Evolutionary conservation across 352 stramenopile genomes (phyloP), one percentile per base, ranked within the genome.

Genomic region (Phytophthora melonis): DNA sequence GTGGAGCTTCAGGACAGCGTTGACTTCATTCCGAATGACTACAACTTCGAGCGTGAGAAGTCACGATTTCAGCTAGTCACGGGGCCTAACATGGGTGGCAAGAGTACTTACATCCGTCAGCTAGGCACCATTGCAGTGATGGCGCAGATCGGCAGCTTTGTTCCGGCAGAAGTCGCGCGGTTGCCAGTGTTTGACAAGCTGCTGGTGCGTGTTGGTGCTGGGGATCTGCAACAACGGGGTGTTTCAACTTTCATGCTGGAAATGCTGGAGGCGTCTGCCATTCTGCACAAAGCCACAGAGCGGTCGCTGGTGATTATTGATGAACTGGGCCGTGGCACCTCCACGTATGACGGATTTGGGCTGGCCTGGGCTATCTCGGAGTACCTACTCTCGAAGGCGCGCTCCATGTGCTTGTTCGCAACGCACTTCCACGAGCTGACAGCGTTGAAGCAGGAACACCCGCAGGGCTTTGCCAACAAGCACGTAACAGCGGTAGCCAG

Each of bases 191-290:
- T 99, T 43, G 97, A 99, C 85, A 94, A 98, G 64, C 83, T 99
- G 23, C 82, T 99, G 6, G 97, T 98, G 34, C 93, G 98, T 16
- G 96, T 99, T 5, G 98, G 98, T 27, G 98, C 98, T 2, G 97
- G 97, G 3, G 98, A 99, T 77, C 82, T 95, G 13, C 97, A 99
- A 81, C 94, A 99, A 71, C 87, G 94, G 16, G 98, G 98, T 41
- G 97, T 99, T 52, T 99, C 96, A 10, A 99, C 98, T 16, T 99
- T 99, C 78, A 99, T 99, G 98, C 96, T 98, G 57, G 98, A 99
- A 84, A 99, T 99, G 98, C 81, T 99, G 10, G 98, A 99, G 77
- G 95, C 98, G 9, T 95, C 93, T 0, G 92, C 93, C 16, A 99
- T 99, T 74, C 78, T 99, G 47, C 89, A 97, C 78, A 97, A 96